phyloP scores from a whole-genome alignment of 495 filamentous ascomycete species.

The Chaetomium tenue region DNA sequence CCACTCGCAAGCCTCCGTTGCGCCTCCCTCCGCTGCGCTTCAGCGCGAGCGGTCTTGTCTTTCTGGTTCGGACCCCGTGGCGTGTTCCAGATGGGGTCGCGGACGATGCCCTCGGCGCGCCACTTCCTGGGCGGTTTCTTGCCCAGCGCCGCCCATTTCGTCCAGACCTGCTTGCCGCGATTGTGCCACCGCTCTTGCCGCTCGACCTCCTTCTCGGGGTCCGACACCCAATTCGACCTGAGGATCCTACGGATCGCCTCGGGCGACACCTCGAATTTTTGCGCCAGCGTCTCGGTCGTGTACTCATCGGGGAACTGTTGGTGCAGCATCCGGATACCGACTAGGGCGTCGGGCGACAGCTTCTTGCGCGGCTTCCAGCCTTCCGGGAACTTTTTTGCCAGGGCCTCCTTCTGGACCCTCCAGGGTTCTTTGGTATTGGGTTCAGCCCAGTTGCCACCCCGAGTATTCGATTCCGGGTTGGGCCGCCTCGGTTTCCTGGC shows the following conservation, averaged over 20 bases:
- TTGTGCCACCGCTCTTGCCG: slow-evolving; percentile 72
- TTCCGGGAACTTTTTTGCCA: slow-evolving; percentile 61
- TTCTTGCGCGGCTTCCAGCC: slow-evolving; percentile 81
- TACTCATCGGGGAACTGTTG: slow-evolving; percentile 69
- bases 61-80: slow-evolving; percentile 20
- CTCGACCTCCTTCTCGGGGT: slow-evolving; percentile 56
- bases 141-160: slow-evolving; percentile 65
- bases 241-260: slow-evolving; percentile 86
- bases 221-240: slow-evolving; percentile 77
- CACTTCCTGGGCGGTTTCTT: slow-evolving; percentile 65
- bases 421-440: slow-evolving; percentile 21
- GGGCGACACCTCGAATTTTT: slow-evolving; percentile 78
- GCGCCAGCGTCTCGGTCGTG: slow-evolving; percentile 68
- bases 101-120: slow-evolving; percentile 64
- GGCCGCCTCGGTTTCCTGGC: slow-evolving; percentile 9
- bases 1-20: slow-evolving; percentile 23
- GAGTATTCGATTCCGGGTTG: slow-evolving; percentile 1
- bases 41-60: slow-evolving; percentile 22
- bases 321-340: slow-evolving; percentile 80
- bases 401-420: slow-evolving; percentile 32
- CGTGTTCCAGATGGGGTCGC: slow-evolving; percentile 41
- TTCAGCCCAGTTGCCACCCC: neutral
- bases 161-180: slow-evolving; percentile 76
- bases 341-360: slow-evolving; percentile 85
- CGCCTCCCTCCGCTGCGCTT: slow-evolving; percentile 21